These are phyloP conservation scores for Eucommia ulmoides DNA, from an alignment of 257 asterid species.

Conservation along the genomic window DNA sequence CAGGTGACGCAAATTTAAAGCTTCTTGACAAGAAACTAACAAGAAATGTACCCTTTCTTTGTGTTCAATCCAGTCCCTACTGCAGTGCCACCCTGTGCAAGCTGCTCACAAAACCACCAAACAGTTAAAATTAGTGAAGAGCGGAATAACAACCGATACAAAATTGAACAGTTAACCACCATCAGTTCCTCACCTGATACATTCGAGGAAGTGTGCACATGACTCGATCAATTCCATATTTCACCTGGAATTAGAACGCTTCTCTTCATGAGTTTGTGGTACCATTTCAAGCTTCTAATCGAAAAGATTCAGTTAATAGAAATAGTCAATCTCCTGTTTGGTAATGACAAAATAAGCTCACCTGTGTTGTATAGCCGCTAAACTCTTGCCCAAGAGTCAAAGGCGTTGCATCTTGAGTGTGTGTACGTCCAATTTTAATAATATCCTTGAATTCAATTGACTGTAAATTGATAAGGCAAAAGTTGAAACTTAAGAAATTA, in stretches of 20 bases:
- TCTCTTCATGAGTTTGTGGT: slow-evolving; percentile 1
- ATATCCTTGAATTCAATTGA: slow-evolving; percentile 77
- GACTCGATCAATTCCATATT: slow-evolving; percentile 84
- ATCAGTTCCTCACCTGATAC: slow-evolving; percentile 50
- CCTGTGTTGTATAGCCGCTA: slow-evolving; percentile 97
- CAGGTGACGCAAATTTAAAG: not conserved
- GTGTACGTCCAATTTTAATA: slow-evolving; percentile 97
- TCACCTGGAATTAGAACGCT: slow-evolving; percentile 46
- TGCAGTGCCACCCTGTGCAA: slow-evolving; percentile 99
- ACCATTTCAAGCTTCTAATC: slow-evolving; percentile 6
- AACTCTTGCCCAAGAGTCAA: slow-evolving; percentile 98
- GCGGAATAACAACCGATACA: no score
- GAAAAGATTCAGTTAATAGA: slow-evolving; percentile 5
- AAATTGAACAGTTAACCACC: not conserved
- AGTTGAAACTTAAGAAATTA: not conserved
- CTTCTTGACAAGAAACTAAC: not conserved
- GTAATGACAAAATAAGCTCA: slow-evolving; percentile 23
- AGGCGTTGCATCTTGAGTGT: slow-evolving; percentile 99
- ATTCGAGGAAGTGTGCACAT: slow-evolving; percentile 77
- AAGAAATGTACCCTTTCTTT: slow-evolving; percentile 71
- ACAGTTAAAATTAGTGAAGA: slow-evolving; percentile 11
- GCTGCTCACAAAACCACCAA: slow-evolving; percentile 45
- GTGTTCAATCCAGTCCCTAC: slow-evolving; percentile 98
- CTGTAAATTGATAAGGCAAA: no score
- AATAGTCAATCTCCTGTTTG: slow-evolving; percentile 3